Evolutionary conservation across 2,329 filamentous ascomycete species (phyloP).

Genomic region (Hymenoscyphus repandus): DNA sequence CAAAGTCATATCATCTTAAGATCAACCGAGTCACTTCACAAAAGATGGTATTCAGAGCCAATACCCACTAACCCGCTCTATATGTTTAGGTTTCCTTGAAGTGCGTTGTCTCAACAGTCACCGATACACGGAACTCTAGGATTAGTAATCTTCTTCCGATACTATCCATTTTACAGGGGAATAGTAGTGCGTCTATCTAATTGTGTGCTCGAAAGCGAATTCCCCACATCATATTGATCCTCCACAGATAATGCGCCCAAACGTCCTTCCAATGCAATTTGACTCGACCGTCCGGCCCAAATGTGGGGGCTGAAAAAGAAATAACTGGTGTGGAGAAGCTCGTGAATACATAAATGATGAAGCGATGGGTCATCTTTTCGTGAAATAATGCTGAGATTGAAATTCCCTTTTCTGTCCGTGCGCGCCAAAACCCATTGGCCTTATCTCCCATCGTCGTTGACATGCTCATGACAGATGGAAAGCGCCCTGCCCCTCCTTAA

Average conservation of each 20-base stretch:
- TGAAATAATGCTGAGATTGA: constrained; percentile 18
- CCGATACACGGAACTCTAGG: not conserved
- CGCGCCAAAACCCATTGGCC: constrained; percentile 7
- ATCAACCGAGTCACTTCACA: too few relatives aligned
- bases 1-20: too few relatives aligned
- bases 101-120: not conserved
- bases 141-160: not conserved
- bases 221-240: constrained; percentile 13
- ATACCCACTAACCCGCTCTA: too few relatives aligned
- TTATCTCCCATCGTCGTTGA: constrained; percentile 8
- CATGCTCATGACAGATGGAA: constrained; percentile 79
- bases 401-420: constrained; percentile 7
- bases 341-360: constrained; percentile 27
- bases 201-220: constrained; percentile 20
- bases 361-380: constrained; percentile 18
- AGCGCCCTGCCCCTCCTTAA: constrained; percentile 92
- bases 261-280: constrained; percentile 34
- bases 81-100: too few relatives aligned
- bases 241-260: constrained; percentile 28
- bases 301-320: constrained; percentile 7
- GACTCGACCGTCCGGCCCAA: constrained; percentile 19
- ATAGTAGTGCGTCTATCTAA: constrained; percentile 25
- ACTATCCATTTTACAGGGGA: not conserved
- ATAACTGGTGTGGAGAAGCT: constrained; percentile 17
- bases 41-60: too few relatives aligned